Conservation (phyloP, 768 basidiomycete genomes). For the Pleurotus giganteus region DNA sequence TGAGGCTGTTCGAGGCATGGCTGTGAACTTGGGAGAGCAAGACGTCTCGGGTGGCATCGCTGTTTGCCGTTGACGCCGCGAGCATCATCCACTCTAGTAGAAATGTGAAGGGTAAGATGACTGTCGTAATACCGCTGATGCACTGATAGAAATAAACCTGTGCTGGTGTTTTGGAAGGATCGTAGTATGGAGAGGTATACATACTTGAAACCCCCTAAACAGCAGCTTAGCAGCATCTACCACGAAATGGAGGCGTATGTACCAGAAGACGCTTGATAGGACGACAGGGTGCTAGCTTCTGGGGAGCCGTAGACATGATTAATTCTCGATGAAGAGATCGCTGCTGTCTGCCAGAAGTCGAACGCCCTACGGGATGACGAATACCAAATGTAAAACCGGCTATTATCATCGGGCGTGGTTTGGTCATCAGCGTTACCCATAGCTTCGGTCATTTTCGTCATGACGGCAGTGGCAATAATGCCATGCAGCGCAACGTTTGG, state of each 20-base stretch:
- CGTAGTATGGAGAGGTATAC: neutral
- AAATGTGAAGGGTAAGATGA: neutral
- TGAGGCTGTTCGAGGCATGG: conserved; percentile 19
- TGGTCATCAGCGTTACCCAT: conserved; percentile 6
- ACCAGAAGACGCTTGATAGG: neutral
- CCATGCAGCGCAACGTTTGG: conserved; percentile 17
- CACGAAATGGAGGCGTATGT: neutral
- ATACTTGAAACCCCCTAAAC: neutral
- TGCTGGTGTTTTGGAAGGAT: conserved; percentile 3
- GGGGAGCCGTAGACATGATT: conserved; percentile 11
- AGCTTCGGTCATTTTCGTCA: conserved; percentile 14
- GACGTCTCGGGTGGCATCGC: conserved; percentile 30
- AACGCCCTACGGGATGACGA: neutral
- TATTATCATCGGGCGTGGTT: conserved; percentile 8
- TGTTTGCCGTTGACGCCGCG: conserved; percentile 42
- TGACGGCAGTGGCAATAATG: conserved; percentile 15
- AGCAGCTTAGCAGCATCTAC: neutral
- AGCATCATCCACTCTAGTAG: conserved; percentile 48
- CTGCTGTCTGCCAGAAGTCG: conserved; percentile 11
- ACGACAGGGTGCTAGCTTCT: conserved; percentile 23
- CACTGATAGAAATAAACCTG: neutral
- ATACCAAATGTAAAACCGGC: neutral
- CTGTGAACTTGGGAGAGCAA: conserved; percentile 31
- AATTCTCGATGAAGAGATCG: conserved; percentile 8
- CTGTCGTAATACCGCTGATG: neutral